Conservation (phyloP, 768 basidiomycete genomes). For the Podaxis sp. region DNA sequence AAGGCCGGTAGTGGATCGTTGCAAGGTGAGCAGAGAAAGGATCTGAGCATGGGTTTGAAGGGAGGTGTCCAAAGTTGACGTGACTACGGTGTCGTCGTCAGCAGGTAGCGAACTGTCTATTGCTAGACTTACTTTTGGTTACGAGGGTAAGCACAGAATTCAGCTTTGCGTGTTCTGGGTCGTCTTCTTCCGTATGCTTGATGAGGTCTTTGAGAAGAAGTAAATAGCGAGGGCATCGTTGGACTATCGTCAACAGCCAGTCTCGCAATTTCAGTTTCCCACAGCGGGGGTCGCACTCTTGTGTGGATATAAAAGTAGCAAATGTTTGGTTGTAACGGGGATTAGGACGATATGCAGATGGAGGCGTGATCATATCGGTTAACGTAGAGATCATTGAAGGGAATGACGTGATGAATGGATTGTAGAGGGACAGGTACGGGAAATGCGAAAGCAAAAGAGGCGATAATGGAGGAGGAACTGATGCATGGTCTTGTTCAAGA, state of each 20-base stretch:
- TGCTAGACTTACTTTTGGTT: slow-evolving; percentile 60
- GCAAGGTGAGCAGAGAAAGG: slow-evolving; percentile 71
- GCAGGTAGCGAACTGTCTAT: not conserved
- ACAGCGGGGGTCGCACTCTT: slow-evolving; percentile 70
- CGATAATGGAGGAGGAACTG: slow-evolving; percentile 30
- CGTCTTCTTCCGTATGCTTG: slow-evolving; percentile 57
- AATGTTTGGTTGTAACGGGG: slow-evolving; percentile 52
- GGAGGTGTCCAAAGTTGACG: slow-evolving; percentile 72
- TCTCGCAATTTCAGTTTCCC: slow-evolving; percentile 76
- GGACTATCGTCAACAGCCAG: slow-evolving; percentile 85
- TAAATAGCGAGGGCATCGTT: slow-evolving; percentile 85
- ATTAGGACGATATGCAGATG: slow-evolving; percentile 35
- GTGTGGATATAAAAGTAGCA: slow-evolving; percentile 56
- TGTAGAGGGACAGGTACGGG: slow-evolving; percentile 86
- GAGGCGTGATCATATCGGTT: slow-evolving; percentile 46
- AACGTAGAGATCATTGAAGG: slow-evolving; percentile 62
- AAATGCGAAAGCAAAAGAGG: slow-evolving; percentile 72
- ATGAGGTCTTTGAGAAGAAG: slow-evolving; percentile 82
- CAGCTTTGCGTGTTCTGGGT: slow-evolving; percentile 66
- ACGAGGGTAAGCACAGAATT: slow-evolving; percentile 62
- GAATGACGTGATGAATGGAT: slow-evolving; percentile 80
- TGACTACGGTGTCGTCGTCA: slow-evolving; percentile 46
- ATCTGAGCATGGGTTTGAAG: slow-evolving; percentile 78
- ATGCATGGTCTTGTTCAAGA: slow-evolving; percentile 25
- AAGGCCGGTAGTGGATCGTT: slow-evolving; percentile 72